Evolutionary conservation across 169 alveolate species (phyloP).

Genomic region (Besnoitia besnoiti): DNA sequence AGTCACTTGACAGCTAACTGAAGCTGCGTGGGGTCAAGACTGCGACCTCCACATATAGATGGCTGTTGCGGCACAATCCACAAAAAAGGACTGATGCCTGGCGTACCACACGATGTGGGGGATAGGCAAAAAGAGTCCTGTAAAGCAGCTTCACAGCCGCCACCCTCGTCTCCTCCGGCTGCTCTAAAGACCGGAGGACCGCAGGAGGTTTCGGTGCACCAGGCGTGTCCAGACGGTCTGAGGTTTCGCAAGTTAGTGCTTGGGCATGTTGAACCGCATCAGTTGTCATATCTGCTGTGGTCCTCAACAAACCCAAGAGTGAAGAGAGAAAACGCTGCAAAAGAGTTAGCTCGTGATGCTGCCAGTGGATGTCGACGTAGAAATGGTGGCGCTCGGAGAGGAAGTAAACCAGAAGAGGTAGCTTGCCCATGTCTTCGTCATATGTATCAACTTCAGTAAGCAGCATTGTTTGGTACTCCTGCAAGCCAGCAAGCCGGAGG

Average conservation of each 20-base stretch:
- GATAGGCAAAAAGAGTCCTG: slow-evolving; percentile 54
- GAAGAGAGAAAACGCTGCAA: slow-evolving; percentile 71
- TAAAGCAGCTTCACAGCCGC: slow-evolving; percentile 49
- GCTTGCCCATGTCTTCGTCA: slow-evolving; percentile 75
- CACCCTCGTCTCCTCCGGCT: slow-evolving; percentile 29
- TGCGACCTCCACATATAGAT: background rate
- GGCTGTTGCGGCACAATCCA: background rate
- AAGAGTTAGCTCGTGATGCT: slow-evolving; percentile 66
- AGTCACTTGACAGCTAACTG: too few species aligned
- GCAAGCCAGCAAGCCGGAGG: background rate
- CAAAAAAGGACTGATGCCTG: background rate
- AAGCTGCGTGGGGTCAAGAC: too few species aligned
- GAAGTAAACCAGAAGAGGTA: slow-evolving; percentile 73
- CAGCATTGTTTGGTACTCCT: slow-evolving; percentile 52
- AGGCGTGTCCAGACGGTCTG: background rate
- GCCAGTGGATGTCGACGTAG: slow-evolving; percentile 77
- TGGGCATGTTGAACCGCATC: background rate
- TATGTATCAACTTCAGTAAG: slow-evolving; percentile 61
- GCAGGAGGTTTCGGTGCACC: background rate
- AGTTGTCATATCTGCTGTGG: background rate
- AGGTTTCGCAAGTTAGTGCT: background rate
- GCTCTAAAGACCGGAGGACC: background rate
- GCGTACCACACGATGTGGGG: slow-evolving; percentile 71
- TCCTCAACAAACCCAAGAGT: slow-evolving; percentile 51
- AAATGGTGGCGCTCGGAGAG: slow-evolving; percentile 75